phyloP scores from a whole-genome alignment of 306 rosid species.

The Erythrophleum fordii region DNA sequence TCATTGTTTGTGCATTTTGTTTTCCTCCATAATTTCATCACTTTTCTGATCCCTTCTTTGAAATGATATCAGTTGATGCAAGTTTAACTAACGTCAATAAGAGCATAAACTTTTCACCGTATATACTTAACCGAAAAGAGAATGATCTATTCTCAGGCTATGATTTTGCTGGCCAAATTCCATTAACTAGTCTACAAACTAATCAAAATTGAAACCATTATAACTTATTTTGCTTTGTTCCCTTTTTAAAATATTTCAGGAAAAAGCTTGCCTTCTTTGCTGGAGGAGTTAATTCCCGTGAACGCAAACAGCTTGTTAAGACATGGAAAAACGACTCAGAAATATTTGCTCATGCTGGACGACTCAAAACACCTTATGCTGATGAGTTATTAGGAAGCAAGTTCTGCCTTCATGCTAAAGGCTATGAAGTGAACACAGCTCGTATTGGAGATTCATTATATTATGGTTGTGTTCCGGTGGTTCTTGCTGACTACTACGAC shows the following conservation, averaged over 20 bases:
- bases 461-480: slow-evolving; percentile 87
- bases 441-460: slow-evolving; percentile 78
- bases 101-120: too few relatives aligned
- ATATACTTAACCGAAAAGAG: too few relatives aligned
- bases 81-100: too few relatives aligned
- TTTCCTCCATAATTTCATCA: too few relatives aligned
- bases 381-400: slow-evolving; percentile 77
- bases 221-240: slow-evolving; percentile 17
- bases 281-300: slow-evolving; percentile 71
- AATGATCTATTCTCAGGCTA: too few relatives aligned
- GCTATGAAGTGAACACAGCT: slow-evolving; percentile 89
- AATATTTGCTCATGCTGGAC: slow-evolving; percentile 74
- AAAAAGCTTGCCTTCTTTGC: slow-evolving; percentile 84
- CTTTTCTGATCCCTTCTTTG: too few relatives aligned
- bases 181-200: too few relatives aligned
- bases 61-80: too few relatives aligned
- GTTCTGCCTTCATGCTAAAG: slow-evolving; percentile 91
- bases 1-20: too few relatives aligned
- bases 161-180: too few relatives aligned
- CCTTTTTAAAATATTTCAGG: slow-evolving; percentile 43
- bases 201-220: background rate
- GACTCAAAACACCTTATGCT: slow-evolving; percentile 78
- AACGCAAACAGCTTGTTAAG: slow-evolving; percentile 54
- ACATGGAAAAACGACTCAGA: slow-evolving; percentile 77
- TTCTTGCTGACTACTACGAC: slow-evolving; percentile 77